Evolutionary conservation across 176 grass and related monocot genomes (phyloP).

Genomic region (Oryza australiensis): DNA sequence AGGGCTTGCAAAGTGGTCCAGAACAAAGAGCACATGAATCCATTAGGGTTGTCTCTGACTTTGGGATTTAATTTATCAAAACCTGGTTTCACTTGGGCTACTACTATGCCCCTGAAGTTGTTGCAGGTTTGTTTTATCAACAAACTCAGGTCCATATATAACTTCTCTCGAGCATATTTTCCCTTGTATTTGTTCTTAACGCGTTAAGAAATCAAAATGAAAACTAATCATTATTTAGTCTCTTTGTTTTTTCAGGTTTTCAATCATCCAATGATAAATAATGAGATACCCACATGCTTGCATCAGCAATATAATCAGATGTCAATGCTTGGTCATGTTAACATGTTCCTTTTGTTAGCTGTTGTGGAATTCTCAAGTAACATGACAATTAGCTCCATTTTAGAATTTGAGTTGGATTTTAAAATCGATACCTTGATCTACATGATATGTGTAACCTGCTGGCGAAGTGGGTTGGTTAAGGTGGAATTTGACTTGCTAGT

Average conservation of each 20-base stretch:
- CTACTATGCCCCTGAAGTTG: not conserved
- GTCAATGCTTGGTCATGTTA: constrained; percentile 11
- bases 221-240: not conserved
- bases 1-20: not conserved
- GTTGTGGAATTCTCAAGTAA: not conserved
- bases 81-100: not conserved
- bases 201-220: not conserved
- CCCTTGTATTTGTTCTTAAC: not conserved
- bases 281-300: not conserved
- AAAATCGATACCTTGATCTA: not conserved
- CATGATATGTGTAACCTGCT: not conserved
- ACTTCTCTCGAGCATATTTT: not conserved
- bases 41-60: constrained; percentile 27
- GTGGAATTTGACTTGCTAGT: constrained; percentile 14
- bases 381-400: not conserved
- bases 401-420: not conserved
- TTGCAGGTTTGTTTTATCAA: not conserved
- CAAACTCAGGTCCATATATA: not conserved
- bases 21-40: constrained; percentile 25
- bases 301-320: not conserved
- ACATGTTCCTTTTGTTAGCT: not conserved
- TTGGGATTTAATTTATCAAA: constrained; percentile 12
- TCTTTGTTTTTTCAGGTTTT: not conserved
- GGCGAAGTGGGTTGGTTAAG: not conserved
- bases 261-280: not conserved